Evolutionary conservation across 495 filamentous ascomycete species (phyloP), one percentile per base, ranked within the genome.

Genomic region (Aspergillus sclerotiicarbonarius): DNA sequence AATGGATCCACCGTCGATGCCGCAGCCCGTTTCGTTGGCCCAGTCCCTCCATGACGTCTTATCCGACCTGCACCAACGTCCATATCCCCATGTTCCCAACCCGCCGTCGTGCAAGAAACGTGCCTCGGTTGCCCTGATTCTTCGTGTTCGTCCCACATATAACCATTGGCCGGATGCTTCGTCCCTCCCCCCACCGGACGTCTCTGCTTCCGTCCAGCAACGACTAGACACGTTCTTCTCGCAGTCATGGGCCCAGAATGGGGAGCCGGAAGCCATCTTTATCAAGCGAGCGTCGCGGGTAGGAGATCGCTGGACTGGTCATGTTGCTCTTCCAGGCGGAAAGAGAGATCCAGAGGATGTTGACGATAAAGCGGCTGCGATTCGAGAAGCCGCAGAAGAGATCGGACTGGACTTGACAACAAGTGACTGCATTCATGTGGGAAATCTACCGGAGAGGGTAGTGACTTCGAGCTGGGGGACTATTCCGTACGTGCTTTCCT

Each of bases 281-380:
- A 92, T 92, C 68, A 91, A 91, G 68, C 76, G 89, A 45, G 84
- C 89, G 19, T 80, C 86, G 21, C 77, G 89, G 32, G 76, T 79
- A 19, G 87, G 87, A 6, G 89, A 92, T 69, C 77, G 87, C 50
- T 92, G 89, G 89, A 89, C 82, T 0, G 82, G 85, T 43, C 88
- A 91, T 77, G 82, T 90, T 53, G 89, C 89, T 0, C 71, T 91
- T 4, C 89, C 89, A 0, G 89, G 89, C 20, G 89, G 89, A 4
- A 87, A 85, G 62, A 71, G 85, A 62, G 89, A 92, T 59, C 82
- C 84, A 0, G 82, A 82, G 51, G 89, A 92, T 76, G 78, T 62
- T 31, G 76, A 84, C 64, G 89, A 91, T 66, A 68, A 75, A 58
- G 81, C 80, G 20, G 82, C 86, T 18, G 88, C 89, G 12, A 76